Percentiles rank a stretch among this genome's conserved stretches.
These are phyloP conservation scores for Cladosporium sp. DNA, from an alignment of 2,329 filamentous ascomycete genomes.

Conservation along the genomic window DNA sequence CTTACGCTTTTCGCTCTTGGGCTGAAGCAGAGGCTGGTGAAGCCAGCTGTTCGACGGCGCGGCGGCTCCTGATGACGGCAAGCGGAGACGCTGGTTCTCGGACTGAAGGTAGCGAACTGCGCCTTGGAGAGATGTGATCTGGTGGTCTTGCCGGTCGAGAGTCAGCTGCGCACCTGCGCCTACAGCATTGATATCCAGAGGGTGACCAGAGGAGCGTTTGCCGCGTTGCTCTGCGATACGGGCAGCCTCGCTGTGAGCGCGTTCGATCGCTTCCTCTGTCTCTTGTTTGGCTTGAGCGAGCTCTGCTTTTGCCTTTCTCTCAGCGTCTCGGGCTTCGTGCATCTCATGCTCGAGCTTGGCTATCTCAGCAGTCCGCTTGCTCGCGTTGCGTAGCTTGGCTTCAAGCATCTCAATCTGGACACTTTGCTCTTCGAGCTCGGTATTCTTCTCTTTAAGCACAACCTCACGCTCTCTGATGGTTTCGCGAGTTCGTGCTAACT, in stretches of 20 bases:
- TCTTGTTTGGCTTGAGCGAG: slow-evolving; percentile 23
- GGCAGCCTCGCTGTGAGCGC: slow-evolving; percentile 27
- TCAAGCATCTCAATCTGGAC: slow-evolving; percentile 92
- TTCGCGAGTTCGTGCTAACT: slow-evolving; percentile 74
- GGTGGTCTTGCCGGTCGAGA: slow-evolving; percentile 64
- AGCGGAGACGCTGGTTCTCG: slow-evolving; percentile 60
- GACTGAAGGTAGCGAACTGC: slow-evolving; percentile 65
- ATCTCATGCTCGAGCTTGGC: slow-evolving; percentile 54
- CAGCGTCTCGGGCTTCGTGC: slow-evolving; percentile 34
- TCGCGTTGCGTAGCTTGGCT: slow-evolving; percentile 77
- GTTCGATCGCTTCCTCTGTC: slow-evolving; percentile 24
- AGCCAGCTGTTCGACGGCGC: slow-evolving; percentile 55
- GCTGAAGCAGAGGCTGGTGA: slow-evolving; percentile 54
- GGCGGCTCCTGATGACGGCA: slow-evolving; percentile 30
- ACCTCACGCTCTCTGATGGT: slow-evolving; percentile 71
- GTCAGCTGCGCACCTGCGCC: slow-evolving; percentile 70
- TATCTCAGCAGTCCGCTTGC: slow-evolving; percentile 69
- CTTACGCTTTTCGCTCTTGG: slow-evolving; percentile 34
- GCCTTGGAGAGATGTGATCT: slow-evolving; percentile 58
- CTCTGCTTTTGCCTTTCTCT: slow-evolving; percentile 52
- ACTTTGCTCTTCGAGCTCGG: slow-evolving; percentile 78
- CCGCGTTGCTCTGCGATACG: slow-evolving; percentile 23
- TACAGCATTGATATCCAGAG: slow-evolving; percentile 61
- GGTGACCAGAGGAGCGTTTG: slow-evolving; percentile 50
- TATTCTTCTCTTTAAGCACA: slow-evolving; percentile 54